Conservation (phyloP, 1,284 basidiomycete genomes). For the Pisolithus thermaeus region DNA sequence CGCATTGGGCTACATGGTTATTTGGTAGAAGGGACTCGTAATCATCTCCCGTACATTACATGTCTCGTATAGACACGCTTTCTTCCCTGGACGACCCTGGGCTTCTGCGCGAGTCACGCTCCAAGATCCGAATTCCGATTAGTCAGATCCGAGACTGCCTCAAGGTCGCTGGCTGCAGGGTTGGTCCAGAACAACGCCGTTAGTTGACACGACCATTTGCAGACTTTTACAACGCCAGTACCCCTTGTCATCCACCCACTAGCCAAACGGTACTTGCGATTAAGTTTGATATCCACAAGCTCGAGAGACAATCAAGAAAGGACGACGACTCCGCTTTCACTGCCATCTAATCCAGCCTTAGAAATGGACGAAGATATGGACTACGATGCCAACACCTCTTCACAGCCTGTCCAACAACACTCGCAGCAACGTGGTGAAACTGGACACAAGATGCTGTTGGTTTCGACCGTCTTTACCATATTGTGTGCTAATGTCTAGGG, state of each 20-base stretch:
- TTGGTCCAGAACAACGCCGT: constrained; percentile 12
- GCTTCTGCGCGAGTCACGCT: neutral
- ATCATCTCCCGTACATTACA: constrained; percentile 11
- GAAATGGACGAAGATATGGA: constrained; percentile 78
- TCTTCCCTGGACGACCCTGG: neutral
- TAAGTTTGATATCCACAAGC: no score
- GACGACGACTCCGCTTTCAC: no score
- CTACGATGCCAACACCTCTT: constrained; percentile 40
- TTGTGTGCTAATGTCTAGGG: constrained; percentile 5
- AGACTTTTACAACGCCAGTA: constrained; percentile 2
- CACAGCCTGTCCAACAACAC: constrained; percentile 32
- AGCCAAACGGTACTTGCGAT: neutral
- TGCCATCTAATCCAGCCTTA: neutral
- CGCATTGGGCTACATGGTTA: constrained; percentile 57
- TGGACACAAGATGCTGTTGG: constrained; percentile 71
- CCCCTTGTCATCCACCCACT: constrained; percentile 13
- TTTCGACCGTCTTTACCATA: constrained; percentile 38
- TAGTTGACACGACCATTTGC: neutral
- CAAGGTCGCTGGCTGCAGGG: constrained; percentile 27
- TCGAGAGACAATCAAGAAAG: no score
- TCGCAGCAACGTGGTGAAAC: constrained; percentile 34
- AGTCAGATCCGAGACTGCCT: constrained; percentile 35
- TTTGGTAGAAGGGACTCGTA: constrained; percentile 44
- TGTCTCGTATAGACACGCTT: constrained; percentile 12
- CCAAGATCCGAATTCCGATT: constrained; percentile 29